phyloP scores from a whole-genome alignment of 345 rosid genomes.

The Eucalyptus sp. region DNA sequence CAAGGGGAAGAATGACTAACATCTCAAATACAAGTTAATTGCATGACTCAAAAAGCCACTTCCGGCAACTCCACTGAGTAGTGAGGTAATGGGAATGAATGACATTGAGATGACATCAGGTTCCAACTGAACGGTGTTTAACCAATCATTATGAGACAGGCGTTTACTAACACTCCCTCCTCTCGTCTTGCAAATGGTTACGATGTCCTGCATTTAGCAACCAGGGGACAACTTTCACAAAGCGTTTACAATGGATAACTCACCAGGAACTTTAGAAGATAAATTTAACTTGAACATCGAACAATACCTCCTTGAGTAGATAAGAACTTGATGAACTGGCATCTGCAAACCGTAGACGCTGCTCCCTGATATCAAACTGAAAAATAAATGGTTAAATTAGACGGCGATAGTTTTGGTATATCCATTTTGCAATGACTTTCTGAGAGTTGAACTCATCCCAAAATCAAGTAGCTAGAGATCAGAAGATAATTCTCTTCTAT shows the following conservation, averaged over 20 bases:
- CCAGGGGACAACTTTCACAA: not conserved
- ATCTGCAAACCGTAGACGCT: slow-evolving; percentile 64
- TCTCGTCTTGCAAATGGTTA: slow-evolving; percentile 70
- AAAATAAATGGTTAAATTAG: slow-evolving; percentile 9
- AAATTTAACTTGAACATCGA: not conserved
- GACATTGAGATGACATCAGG: slow-evolving; percentile 94
- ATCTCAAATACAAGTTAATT: slow-evolving; percentile 86
- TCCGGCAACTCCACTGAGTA: slow-evolving; percentile 90
- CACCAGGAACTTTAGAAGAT: not conserved
- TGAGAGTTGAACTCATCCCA: not conserved
- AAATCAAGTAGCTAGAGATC: not conserved
- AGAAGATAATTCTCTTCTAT: not conserved
- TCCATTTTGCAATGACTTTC: not conserved
- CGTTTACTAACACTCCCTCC: slow-evolving; percentile 67
- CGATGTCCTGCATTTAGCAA: slow-evolving; percentile 45
- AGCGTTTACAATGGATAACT: not conserved
- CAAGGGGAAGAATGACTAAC: slow-evolving; percentile 25
- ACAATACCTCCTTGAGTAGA: slow-evolving; percentile 71
- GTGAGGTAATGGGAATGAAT: slow-evolving; percentile 82
- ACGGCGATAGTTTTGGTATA: not conserved
- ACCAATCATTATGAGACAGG: slow-evolving; percentile 74
- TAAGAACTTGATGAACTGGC: slow-evolving; percentile 67
- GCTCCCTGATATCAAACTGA: slow-evolving; percentile 79
- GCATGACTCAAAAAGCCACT: slow-evolving; percentile 95
- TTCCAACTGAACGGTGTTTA: slow-evolving; percentile 75